These are phyloP conservation scores for Populus euphratica DNA, from an alignment of 345 rosid species.

Conservation along the genomic window DNA sequence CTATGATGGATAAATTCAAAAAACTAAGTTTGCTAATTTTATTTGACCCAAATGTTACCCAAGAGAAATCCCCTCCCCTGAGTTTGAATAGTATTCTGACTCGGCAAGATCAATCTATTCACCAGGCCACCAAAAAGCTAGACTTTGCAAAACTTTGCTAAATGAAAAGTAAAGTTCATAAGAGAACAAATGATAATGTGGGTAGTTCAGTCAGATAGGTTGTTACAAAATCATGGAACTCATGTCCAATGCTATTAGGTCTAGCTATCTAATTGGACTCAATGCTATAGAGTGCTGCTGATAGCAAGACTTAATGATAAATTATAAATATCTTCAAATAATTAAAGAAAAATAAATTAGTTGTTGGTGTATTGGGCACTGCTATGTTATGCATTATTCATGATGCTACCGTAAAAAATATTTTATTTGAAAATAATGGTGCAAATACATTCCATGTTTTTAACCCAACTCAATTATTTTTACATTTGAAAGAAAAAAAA, in stretches of 20 bases:
- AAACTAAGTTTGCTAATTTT: conserved; percentile 31
- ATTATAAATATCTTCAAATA: no score
- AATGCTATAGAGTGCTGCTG: no score
- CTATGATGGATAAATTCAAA: conserved; percentile 42
- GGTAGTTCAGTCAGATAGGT: conserved; percentile 42
- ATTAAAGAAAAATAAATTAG: no score
- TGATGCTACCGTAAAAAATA: no score
- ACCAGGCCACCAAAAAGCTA: conserved; percentile 52
- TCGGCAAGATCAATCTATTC: conserved; percentile 45
- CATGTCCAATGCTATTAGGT: conserved; percentile 44
- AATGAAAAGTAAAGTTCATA: conserved; percentile 27
- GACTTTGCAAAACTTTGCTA: conserved; percentile 37
- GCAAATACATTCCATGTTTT: no score
- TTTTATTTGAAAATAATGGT: no score
- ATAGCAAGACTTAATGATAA: no score
- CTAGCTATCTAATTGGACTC: rapidly evolving
- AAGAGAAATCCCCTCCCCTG: conserved; percentile 26
- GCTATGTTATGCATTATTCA: no score
- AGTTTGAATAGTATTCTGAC: conserved; percentile 24
- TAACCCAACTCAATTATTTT: no score
- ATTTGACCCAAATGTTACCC: conserved; percentile 21
- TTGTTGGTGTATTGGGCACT: no score
- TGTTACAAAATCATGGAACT: conserved; percentile 60
- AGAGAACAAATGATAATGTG: conserved; percentile 17
- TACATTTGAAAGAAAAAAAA: no score